Evolutionary conservation across 495 filamentous ascomycete species (phyloP).

Genomic region (Penicillium manginii): DNA sequence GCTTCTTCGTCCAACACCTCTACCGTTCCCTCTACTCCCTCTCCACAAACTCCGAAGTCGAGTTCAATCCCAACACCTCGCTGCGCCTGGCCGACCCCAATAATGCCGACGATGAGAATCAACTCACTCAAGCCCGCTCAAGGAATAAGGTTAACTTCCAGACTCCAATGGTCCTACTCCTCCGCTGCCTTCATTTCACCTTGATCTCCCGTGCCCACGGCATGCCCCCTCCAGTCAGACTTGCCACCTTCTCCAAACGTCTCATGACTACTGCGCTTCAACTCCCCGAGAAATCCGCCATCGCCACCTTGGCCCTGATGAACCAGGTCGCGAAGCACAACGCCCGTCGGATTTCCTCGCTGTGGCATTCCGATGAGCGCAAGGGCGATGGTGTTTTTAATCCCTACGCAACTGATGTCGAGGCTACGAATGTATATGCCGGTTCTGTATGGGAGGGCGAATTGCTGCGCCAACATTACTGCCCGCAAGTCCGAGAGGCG

Average conservation of each 20-base stretch:
- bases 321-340: conserved; percentile 74
- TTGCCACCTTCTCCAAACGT: conserved; percentile 92
- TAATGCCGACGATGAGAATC: conserved; percentile 40
- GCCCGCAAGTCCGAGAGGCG: conserved; percentile 81
- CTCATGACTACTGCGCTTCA: conserved; percentile 81
- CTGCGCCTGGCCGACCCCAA: conserved; percentile 80
- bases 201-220: conserved; percentile 56
- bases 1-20: conserved; percentile 92
- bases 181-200: conserved; percentile 79
- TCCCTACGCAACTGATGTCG: conserved; percentile 59
- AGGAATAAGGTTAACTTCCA: conserved; percentile 84
- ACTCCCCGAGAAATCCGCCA: conserved; percentile 81
- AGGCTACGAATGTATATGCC: conserved; percentile 86
- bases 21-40: conserved; percentile 81
- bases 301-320: conserved; percentile 76
- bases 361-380: conserved; percentile 90
- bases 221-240: conserved; percentile 72
- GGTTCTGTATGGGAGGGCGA: conserved; percentile 94
- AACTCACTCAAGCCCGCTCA: conserved; percentile 27
- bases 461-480: conserved; percentile 81
- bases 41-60: conserved; percentile 81
- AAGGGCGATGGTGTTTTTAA: conserved; percentile 78
- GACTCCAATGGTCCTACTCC: conserved; percentile 86
- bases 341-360: conserved; percentile 64
- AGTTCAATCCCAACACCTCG: conserved; percentile 74